A percentile compares a stretch with the other conserved stretches of the same genome.
Evolutionary conservation across 1,284 basidiomycete species (phyloP).

Genomic region (Boletus hoseneyae): DNA sequence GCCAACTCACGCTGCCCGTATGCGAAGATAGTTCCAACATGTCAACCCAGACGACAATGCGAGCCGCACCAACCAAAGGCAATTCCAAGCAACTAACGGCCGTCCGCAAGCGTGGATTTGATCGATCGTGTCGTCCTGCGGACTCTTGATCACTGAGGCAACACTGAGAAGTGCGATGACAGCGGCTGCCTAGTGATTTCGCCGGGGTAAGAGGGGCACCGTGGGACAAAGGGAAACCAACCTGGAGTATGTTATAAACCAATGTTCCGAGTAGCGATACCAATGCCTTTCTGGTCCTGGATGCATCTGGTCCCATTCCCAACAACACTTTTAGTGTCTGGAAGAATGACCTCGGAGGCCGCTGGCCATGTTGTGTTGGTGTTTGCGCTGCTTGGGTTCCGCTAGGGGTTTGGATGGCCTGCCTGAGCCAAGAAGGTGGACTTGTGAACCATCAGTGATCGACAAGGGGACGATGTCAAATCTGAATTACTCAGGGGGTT

Average conservation of each 20-base stretch:
- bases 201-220: constrained; percentile 11
- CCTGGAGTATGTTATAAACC: constrained; percentile 56
- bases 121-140: constrained; percentile 38
- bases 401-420: constrained; percentile 21
- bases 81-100: constrained; percentile 69
- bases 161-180: constrained; percentile 55
- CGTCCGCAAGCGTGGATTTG: constrained; percentile 68
- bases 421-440: constrained; percentile 27
- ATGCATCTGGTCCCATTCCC: constrained; percentile 56
- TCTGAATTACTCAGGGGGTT: constrained; percentile 22
- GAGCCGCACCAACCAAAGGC: constrained; percentile 63
- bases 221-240: constrained; percentile 29
- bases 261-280: constrained; percentile 57
- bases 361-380: constrained; percentile 7
- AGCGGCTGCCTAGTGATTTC: constrained; percentile 43
- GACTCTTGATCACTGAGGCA: constrained; percentile 49
- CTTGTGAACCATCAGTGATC: constrained; percentile 23
- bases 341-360: constrained; percentile 14
- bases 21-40: constrained; percentile 58
- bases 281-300: constrained; percentile 52
- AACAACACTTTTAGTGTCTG: constrained; percentile 43
- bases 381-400: constrained; percentile 4
- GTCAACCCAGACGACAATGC: constrained; percentile 49
- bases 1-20: constrained; percentile 41
- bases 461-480: constrained; percentile 4